These are phyloP conservation scores for Glycine tomentella DNA, from an alignment of 306 rosid species.

Conservation along the genomic window DNA sequence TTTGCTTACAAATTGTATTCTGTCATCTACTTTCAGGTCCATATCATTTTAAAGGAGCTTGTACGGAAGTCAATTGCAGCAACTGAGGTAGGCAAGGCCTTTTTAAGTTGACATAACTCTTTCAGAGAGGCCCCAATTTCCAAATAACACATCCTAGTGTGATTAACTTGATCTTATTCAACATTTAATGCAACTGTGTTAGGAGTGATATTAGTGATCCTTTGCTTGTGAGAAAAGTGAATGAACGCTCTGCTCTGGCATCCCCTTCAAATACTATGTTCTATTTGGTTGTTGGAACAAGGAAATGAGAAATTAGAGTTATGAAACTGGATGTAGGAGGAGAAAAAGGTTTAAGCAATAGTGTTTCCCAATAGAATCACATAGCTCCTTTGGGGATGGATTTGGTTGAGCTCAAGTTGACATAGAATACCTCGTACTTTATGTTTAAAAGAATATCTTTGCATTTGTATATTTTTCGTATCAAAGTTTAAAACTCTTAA, in stretches of 20 bases:
- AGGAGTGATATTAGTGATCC: neutral
- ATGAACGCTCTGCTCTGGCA: neutral
- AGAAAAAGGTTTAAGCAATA: neutral
- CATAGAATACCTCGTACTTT: no score
- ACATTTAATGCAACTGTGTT: neutral
- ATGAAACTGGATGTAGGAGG: neutral
- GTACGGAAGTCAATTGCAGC: slow-evolving; percentile 44
- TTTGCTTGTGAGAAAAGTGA: neutral
- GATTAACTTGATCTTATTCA: neutral
- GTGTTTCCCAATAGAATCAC: neutral
- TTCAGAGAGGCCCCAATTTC: neutral
- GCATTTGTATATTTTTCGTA: neutral
- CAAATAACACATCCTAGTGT: neutral
- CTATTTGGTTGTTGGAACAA: slow-evolving; percentile 4
- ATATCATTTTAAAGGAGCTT: slow-evolving; percentile 44
- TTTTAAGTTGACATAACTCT: neutral
- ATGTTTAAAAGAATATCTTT: no score
- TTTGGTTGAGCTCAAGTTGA: slow-evolving; percentile 4
- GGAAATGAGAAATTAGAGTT: slow-evolving; percentile 9
- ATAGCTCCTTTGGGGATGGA: neutral
- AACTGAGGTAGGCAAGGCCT: slow-evolving; percentile 37
- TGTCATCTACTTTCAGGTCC: slow-evolving; percentile 40
- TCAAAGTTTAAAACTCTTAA: neutral
- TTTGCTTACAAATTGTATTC: slow-evolving; percentile 7
- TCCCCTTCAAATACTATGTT: neutral